Conservation (phyloP, 768 basidiomycete species). For the Gyrodon lividus region DNA sequence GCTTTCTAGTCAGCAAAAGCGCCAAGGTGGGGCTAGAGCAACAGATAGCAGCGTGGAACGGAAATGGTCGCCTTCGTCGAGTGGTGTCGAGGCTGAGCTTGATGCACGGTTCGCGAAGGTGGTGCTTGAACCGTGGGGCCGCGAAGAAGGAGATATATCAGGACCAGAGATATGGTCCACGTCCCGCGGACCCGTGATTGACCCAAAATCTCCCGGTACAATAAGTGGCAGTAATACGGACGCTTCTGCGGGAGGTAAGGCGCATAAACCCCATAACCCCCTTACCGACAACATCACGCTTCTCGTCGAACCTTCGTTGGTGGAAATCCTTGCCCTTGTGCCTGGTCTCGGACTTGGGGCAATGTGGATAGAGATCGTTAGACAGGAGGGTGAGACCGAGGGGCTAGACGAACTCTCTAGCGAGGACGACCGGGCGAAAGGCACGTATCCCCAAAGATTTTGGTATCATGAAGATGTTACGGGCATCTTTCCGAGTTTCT, state of each 20-base stretch:
- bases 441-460: conserved; percentile 22
- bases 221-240: conserved; percentile 3
- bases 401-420: background rate
- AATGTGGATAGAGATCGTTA: conserved; percentile 67
- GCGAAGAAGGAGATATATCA: conserved; percentile 39
- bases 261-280: conserved; percentile 44
- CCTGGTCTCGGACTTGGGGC: conserved; percentile 62
- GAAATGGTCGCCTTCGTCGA: conserved; percentile 21
- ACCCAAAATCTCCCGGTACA: conserved; percentile 16
- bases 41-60: conserved; percentile 8
- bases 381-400: conserved; percentile 27
- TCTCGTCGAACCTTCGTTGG: conserved; percentile 46
- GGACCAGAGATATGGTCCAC: conserved; percentile 34
- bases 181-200: conserved; percentile 38
- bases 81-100: conserved; percentile 47
- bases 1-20: background rate
- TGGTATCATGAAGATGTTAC: conserved; percentile 64
- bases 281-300: conserved; percentile 58
- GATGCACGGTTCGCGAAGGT: conserved; percentile 47
- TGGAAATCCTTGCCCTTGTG: conserved; percentile 38
- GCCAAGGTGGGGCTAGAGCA: background rate
- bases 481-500: conserved; percentile 54
- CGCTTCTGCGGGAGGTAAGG: background rate
- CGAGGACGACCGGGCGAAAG: conserved; percentile 8
- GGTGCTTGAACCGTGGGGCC: conserved; percentile 54